phyloP scores from a whole-genome alignment of 2,329 filamentous ascomycete species.

The Phaeosphaeriaceae sp. region DNA sequence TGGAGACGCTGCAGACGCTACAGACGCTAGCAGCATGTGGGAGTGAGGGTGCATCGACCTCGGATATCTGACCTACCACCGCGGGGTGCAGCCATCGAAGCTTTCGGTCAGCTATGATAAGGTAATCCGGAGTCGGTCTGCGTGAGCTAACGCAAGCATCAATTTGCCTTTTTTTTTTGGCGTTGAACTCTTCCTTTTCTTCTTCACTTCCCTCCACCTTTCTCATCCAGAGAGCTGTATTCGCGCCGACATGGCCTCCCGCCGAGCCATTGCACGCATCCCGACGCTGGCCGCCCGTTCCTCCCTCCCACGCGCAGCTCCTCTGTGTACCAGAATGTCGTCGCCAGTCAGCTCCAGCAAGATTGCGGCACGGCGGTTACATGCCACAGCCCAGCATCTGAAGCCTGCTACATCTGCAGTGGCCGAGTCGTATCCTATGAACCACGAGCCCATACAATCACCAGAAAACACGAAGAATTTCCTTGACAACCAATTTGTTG shows the following conservation, averaged over 20 bases:
- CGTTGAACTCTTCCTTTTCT: neutral
- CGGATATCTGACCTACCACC: conserved; percentile 4
- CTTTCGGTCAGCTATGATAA: conserved; percentile 10
- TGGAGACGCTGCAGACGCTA: conserved; percentile 13
- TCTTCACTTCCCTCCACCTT: conserved; percentile 19
- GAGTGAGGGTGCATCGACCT: conserved; percentile 4
- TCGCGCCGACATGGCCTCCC: conserved; percentile 50
- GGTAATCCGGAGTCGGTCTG: conserved; percentile 21
- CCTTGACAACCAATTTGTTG: conserved; percentile 77
- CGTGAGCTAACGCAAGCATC: conserved; percentile 20
- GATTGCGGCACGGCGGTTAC: conserved; percentile 55
- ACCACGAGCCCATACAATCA: conserved; percentile 72
- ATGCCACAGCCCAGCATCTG: conserved; percentile 62
- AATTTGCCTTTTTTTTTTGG: conserved; percentile 4
- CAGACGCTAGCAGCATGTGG: no score
- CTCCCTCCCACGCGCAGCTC: conserved; percentile 44
- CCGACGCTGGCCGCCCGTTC: conserved; percentile 49
- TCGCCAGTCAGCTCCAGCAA: conserved; percentile 44
- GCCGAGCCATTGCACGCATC: conserved; percentile 53
- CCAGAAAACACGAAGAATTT: conserved; percentile 80
- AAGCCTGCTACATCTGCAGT: conserved; percentile 57
- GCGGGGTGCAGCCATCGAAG: conserved; percentile 6
- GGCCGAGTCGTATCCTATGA: conserved; percentile 68
- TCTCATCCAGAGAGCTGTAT: neutral
- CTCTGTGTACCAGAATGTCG: conserved; percentile 50